These are phyloP conservation scores for Trametes maxima DNA, from an alignment of 768 basidiomycete genomes.

Conservation along the genomic window DNA sequence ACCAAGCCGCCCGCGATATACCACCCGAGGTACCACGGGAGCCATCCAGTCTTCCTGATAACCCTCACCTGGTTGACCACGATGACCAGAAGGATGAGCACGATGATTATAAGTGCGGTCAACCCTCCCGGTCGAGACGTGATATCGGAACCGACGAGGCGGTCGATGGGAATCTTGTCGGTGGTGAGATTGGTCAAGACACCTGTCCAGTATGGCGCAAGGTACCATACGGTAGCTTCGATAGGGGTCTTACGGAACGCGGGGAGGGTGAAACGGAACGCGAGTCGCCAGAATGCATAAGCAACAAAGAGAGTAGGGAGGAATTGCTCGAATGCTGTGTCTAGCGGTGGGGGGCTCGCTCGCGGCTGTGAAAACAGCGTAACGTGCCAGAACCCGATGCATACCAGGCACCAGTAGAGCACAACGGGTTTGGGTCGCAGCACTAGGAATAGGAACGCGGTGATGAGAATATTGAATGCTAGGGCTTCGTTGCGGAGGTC, in stretches of 20 bases:
- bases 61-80: constrained; percentile 79
- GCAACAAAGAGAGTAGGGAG: constrained; percentile 77
- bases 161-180: constrained; percentile 73
- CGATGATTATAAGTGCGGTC: constrained; percentile 65
- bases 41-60: constrained; percentile 83
- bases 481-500: constrained; percentile 74
- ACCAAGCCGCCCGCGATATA: constrained; percentile 68
- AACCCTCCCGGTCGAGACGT: constrained; percentile 66
- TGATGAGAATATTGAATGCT: constrained; percentile 71
- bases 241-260: constrained; percentile 67
- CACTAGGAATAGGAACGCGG: constrained; percentile 67
- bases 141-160: constrained; percentile 73
- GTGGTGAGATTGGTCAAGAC: constrained; percentile 73
- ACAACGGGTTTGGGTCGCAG: constrained; percentile 72
- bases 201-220: constrained; percentile 79
- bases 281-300: constrained; percentile 78
- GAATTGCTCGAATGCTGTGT: constrained; percentile 75
- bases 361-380: constrained; percentile 77
- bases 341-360: constrained; percentile 65
- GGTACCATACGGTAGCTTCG: constrained; percentile 73
- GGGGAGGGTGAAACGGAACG: constrained; percentile 74
- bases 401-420: constrained; percentile 75
- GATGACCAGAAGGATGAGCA: constrained; percentile 59
- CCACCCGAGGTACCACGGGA: constrained; percentile 77
- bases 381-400: constrained; percentile 86